Percentiles rank a stretch among this genome's conserved stretches.
phyloP scores from a whole-genome alignment of 805 yeast species.

The Kluyveromyces starmeri region DNA sequence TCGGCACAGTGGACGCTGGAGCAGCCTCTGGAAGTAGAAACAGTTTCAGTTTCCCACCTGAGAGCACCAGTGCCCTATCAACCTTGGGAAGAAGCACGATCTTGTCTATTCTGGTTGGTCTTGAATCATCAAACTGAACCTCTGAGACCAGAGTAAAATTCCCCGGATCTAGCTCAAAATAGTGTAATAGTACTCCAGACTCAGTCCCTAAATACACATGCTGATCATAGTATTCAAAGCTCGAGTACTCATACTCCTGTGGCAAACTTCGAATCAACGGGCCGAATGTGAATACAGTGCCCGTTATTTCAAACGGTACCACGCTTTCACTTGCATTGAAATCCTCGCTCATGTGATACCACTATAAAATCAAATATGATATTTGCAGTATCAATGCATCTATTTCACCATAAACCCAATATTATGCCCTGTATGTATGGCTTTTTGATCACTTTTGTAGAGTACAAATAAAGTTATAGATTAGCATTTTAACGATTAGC shows the following conservation, averaged over 20 bases:
- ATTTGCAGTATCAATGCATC: too few species aligned
- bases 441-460: too few species aligned
- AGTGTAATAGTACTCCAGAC: constrained; percentile 26
- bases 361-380: too few species aligned
- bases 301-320: neutral
- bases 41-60: constrained; percentile 12
- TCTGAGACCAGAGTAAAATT: constrained; percentile 27
- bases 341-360: too few species aligned
- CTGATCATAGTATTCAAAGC: constrained; percentile 23
- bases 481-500: too few species aligned
- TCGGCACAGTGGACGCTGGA: constrained; percentile 22
- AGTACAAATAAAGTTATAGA: too few species aligned
- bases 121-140: constrained; percentile 18
- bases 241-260: constrained; percentile 15
- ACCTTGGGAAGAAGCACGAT: constrained; percentile 22
- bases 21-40: constrained; percentile 30
- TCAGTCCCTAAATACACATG: constrained; percentile 26
- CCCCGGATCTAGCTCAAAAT: constrained; percentile 26
- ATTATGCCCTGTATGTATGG: too few species aligned
- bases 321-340: too few species aligned
- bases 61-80: constrained; percentile 25
- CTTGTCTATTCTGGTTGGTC: constrained; percentile 14
- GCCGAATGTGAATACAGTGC: constrained; percentile 12
- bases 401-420: too few species aligned
- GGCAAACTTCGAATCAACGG: constrained; percentile 23